Conservation (phyloP, 441 rosid genomes). For the Gossypium lobatum region DNA sequence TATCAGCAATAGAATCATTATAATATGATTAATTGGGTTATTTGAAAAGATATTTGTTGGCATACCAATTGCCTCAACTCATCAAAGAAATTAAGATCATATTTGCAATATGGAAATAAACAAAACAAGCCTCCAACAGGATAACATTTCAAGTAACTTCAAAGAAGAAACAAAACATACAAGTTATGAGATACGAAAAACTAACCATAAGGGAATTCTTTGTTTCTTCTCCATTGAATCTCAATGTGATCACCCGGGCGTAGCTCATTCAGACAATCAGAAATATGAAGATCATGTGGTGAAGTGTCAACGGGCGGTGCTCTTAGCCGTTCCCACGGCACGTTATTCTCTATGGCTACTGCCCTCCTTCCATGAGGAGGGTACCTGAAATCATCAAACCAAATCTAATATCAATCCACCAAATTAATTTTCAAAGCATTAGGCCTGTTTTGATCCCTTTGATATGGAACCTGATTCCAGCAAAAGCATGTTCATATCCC, state of each 20-base stretch:
- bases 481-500: background rate
- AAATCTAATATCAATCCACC: constrained; percentile 9
- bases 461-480: too few relatives aligned
- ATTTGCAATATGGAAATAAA: too few relatives aligned
- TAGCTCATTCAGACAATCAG: constrained; percentile 64
- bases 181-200: background rate
- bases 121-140: too few relatives aligned
- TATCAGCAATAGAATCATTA: background rate
- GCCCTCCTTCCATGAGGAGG: constrained; percentile 86
- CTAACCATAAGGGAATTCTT: constrained; percentile 85
- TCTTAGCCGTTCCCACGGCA: constrained; percentile 80
- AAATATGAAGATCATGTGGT: constrained; percentile 56
- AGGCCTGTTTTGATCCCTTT: too few relatives aligned
- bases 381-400: constrained; percentile 42
- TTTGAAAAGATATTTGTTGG: too few relatives aligned
- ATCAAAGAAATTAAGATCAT: too few relatives aligned
- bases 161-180: background rate
- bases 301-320: constrained; percentile 57
- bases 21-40: too few relatives aligned
- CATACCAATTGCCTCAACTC: too few relatives aligned
- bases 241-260: constrained; percentile 79
- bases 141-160: background rate
- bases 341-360: constrained; percentile 50
- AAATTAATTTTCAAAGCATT: background rate
- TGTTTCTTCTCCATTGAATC: constrained; percentile 96